Evolutionary conservation across 805 yeast genomes (phyloP).

Genomic region (Kodamaea kaohsiungensis): DNA sequence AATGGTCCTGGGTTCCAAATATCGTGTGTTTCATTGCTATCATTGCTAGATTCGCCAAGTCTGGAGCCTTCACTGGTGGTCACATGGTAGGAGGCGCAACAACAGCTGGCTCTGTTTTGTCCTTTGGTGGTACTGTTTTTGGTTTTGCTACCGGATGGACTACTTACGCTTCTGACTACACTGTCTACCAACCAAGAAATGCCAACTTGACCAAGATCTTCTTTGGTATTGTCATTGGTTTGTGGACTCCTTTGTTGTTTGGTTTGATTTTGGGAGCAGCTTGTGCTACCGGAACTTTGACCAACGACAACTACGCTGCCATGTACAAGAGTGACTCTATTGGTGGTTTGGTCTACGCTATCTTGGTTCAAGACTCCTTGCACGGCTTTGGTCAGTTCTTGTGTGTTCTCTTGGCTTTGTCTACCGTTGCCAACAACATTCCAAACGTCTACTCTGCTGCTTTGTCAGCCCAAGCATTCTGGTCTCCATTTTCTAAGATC

Average conservation of each 20-base stretch:
- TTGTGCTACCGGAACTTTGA: slow-evolving; percentile 64
- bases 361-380: slow-evolving; percentile 75
- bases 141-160: slow-evolving; percentile 97
- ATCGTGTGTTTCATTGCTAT: slow-evolving; percentile 70
- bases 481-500: slow-evolving; percentile 69
- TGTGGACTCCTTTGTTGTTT: slow-evolving; percentile 67
- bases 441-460: slow-evolving; percentile 94
- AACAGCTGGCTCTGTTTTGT: slow-evolving; percentile 74
- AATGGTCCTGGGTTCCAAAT: slow-evolving; percentile 88
- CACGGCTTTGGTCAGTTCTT: slow-evolving; percentile 91
- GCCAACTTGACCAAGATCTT: slow-evolving; percentile 62
- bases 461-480: slow-evolving; percentile 80
- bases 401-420: slow-evolving; percentile 78
- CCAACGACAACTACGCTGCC: slow-evolving; percentile 43
- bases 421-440: slow-evolving; percentile 87
- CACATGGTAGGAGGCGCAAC: slow-evolving; percentile 51
- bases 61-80: slow-evolving; percentile 54
- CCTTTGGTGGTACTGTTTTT: slow-evolving; percentile 79
- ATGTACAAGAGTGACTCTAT: slow-evolving; percentile 55
- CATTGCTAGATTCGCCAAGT: slow-evolving; percentile 71
- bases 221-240: slow-evolving; percentile 61
- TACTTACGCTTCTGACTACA: slow-evolving; percentile 88
- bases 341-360: slow-evolving; percentile 83
- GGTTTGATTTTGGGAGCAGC: slow-evolving; percentile 86
- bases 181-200: slow-evolving; percentile 77